Conservation (phyloP, 2,329 filamentous ascomycete genomes). For the Colletotrichum truncatum region DNA sequence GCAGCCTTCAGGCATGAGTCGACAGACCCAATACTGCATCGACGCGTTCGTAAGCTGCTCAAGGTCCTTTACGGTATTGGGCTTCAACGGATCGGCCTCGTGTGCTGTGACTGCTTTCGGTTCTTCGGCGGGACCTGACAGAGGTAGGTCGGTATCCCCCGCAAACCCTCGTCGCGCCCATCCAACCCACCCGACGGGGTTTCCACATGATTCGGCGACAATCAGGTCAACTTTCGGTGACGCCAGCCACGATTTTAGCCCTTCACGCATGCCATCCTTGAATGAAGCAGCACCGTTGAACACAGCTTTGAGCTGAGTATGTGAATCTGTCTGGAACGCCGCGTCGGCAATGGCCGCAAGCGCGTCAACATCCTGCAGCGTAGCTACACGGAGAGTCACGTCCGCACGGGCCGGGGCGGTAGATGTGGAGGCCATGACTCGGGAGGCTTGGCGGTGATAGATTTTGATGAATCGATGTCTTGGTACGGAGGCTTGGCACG, state of each 20-base stretch:
- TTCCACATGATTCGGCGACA: slow-evolving; percentile 42
- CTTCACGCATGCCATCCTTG: slow-evolving; percentile 34
- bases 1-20: slow-evolving; percentile 36
- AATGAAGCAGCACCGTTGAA: slow-evolving; percentile 40
- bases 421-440: neutral
- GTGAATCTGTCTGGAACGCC: slow-evolving; percentile 41
- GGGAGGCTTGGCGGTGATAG: neutral
- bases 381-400: slow-evolving; percentile 3
- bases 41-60: slow-evolving; percentile 40
- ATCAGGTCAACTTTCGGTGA: slow-evolving; percentile 38
- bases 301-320: slow-evolving; percentile 45
- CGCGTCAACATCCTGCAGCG: slow-evolving; percentile 37
- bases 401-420: neutral
- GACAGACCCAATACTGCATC: slow-evolving; percentile 37
- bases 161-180: slow-evolving; percentile 43
- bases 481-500: neutral
- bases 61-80: slow-evolving; percentile 37
- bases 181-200: slow-evolving; percentile 42
- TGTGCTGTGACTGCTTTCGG: neutral
- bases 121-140: slow-evolving; percentile 25
- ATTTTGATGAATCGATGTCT: neutral
- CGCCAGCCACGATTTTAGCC: slow-evolving; percentile 34
- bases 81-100: neutral
- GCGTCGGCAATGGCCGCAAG: slow-evolving; percentile 40
- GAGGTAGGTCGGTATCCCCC: slow-evolving; percentile 33